Percentiles rank a stretch among this genome's conserved stretches.
These are phyloP conservation scores for Melanomma pulvis-pyrius DNA, from an alignment of 495 filamentous ascomycete genomes.

Conservation along the genomic window DNA sequence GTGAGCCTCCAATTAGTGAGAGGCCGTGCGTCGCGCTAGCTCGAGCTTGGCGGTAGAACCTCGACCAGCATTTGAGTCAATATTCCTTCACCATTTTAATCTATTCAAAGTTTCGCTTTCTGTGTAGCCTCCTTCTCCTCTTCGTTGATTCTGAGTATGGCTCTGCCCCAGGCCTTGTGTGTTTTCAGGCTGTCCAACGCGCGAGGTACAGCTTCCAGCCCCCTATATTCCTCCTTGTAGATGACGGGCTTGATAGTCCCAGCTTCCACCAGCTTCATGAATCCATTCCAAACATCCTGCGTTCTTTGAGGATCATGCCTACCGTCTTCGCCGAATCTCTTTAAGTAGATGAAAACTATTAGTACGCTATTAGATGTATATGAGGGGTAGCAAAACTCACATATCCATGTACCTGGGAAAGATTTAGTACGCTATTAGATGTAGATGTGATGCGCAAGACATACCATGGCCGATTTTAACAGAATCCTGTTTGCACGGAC, in stretches of 20 bases:
- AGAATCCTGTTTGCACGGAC: slow-evolving; percentile 44
- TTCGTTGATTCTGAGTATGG: slow-evolving; percentile 40
- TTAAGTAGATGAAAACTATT: not conserved
- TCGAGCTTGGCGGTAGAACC: not conserved
- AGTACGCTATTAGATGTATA: not conserved
- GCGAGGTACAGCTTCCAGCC: slow-evolving; percentile 35
- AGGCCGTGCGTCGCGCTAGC: not conserved
- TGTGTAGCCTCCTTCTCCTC: slow-evolving; percentile 1
- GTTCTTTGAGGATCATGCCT: slow-evolving; percentile 39
- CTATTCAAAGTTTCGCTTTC: slow-evolving; percentile 16
- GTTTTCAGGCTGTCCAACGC: slow-evolving; percentile 38
- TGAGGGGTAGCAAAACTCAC: slow-evolving; percentile 23
- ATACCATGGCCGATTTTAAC: slow-evolving; percentile 33
- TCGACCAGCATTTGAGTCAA: not conserved
- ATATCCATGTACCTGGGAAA: slow-evolving; percentile 42
- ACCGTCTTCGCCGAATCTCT: slow-evolving; percentile 45
- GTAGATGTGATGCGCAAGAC: not conserved
- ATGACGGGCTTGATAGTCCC: slow-evolving; percentile 42
- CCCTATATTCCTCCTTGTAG: slow-evolving; percentile 40
- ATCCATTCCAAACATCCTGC: slow-evolving; percentile 42
- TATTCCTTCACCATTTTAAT: not conserved
- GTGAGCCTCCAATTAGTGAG: not conserved
- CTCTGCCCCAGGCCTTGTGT: slow-evolving; percentile 41
- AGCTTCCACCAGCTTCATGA: slow-evolving; percentile 39
- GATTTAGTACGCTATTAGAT: not conserved